Conservation (phyloP, 2,329 filamentous ascomycete genomes). For the Aplosporella prunicola region DNA sequence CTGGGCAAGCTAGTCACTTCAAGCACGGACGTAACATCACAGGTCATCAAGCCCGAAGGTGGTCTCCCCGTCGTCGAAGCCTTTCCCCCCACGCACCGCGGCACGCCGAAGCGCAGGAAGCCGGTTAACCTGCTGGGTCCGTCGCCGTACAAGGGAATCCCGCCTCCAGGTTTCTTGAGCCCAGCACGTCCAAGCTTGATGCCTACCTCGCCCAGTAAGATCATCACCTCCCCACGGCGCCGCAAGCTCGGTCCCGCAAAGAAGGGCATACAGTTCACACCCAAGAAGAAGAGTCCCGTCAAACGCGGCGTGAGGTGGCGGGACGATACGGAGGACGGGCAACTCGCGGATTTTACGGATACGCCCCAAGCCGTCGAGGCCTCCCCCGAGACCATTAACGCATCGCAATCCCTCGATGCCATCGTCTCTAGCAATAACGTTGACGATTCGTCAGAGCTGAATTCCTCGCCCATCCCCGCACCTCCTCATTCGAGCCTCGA, state of each 20-base stretch:
- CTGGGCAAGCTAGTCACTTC: constrained; percentile 69
- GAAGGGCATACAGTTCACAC: constrained; percentile 62
- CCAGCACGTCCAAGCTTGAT: not conserved
- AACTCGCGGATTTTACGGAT: constrained; percentile 81
- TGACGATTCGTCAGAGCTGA: constrained; percentile 18
- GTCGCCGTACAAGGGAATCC: constrained; percentile 37
- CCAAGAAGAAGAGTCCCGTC: constrained; percentile 60
- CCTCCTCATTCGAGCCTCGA: constrained; percentile 52
- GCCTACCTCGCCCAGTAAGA: constrained; percentile 54
- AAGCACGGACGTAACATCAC: constrained; percentile 64
- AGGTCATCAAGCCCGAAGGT: constrained; percentile 86
- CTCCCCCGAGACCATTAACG: constrained; percentile 30
- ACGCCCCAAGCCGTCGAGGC: constrained; percentile 64
- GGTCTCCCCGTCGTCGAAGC: constrained; percentile 51
- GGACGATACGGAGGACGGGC: constrained; percentile 79
- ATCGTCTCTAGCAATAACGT: not conserved
- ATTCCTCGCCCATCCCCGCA: constrained; percentile 49
- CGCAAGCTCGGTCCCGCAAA: constrained; percentile 54
- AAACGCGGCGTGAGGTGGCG: constrained; percentile 80
- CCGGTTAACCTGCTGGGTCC: constrained; percentile 37
- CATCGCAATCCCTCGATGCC: not conserved
- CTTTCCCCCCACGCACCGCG: constrained; percentile 60
- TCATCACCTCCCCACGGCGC: constrained; percentile 59
- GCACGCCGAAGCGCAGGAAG: constrained; percentile 67
- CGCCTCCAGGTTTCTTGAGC: no score